phyloP scores from a whole-genome alignment of 176 grass and related monocot genomes.

The Zoysia pacifica region DNA sequence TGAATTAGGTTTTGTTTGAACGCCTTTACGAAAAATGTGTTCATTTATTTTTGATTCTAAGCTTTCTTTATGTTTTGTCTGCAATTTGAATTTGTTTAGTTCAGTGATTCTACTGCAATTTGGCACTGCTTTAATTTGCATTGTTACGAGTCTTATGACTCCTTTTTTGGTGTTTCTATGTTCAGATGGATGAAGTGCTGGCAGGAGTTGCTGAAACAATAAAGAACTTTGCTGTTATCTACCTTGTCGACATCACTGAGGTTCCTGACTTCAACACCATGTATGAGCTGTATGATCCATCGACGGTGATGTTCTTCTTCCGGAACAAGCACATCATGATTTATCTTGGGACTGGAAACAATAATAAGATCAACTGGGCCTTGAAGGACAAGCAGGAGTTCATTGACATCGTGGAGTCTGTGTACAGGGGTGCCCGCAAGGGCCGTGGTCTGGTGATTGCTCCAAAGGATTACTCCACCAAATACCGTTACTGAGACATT shows the following conservation, averaged over 20 bases:
- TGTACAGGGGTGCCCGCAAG: constrained; percentile 82
- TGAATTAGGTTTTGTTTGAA: neutral
- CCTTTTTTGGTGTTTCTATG: constrained; percentile 35
- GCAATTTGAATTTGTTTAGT: neutral
- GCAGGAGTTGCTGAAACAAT: constrained; percentile 84
- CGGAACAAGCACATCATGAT: constrained; percentile 99
- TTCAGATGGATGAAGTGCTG: constrained; percentile 94
- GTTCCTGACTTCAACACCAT: constrained; percentile 94
- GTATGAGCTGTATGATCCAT: constrained; percentile 94
- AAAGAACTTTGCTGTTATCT: constrained; percentile 94
- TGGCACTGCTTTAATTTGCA: neutral
- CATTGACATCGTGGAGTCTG: constrained; percentile 85
- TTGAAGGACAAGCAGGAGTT: constrained; percentile 96
- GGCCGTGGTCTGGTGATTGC: constrained; percentile 79
- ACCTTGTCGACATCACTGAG: constrained; percentile 80
- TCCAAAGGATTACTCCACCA: constrained; percentile 89
- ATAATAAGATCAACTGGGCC: constrained; percentile 95
- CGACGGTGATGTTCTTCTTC: constrained; percentile 95
- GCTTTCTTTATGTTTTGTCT: constrained; percentile 10
- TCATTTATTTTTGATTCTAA: neutral
- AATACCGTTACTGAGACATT: constrained; percentile 69
- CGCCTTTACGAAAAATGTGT: neutral
- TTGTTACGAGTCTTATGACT: neutral
- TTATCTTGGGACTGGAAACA: constrained; percentile 92
- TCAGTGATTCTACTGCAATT: constrained; percentile 12